Conservation (phyloP, 305 asterid species). For the Fraxinus floribunda region DNA sequence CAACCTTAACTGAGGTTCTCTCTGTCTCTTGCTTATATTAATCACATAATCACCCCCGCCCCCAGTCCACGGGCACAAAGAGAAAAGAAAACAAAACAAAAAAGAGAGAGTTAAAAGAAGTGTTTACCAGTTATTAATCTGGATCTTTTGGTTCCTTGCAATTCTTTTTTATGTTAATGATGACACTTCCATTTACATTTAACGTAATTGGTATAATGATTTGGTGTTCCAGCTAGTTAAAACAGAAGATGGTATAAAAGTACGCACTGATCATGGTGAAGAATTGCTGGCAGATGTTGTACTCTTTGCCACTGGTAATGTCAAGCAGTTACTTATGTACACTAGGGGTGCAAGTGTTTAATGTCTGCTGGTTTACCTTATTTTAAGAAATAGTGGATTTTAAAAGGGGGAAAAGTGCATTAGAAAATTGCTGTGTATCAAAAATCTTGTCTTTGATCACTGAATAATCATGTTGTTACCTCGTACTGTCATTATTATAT, state of each 20-base stretch:
- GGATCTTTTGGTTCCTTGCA: conserved; percentile 4
- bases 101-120: background rate
- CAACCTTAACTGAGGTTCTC: conserved; percentile 76
- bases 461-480: background rate
- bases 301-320: conserved; percentile 96
- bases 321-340: background rate
- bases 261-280: conserved; percentile 80
- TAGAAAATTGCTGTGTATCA: background rate
- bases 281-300: conserved; percentile 87
- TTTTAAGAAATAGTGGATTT: background rate
- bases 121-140: background rate
- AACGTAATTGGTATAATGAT: conserved; percentile 13
- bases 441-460: background rate
- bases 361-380: background rate
- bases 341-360: background rate
- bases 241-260: conserved; percentile 77
- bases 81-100: background rate
- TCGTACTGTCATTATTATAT: background rate
- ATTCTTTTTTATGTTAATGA: conserved; percentile 8
- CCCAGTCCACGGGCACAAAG: background rate
- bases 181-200: conserved; percentile 10
- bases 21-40: background rate
- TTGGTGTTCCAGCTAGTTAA: conserved; percentile 64
- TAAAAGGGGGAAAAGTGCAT: background rate
- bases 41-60: background rate